Percentiles rank a stretch among this genome's conserved stretches.
These are phyloP conservation scores for Rhizopogon vulgaris DNA, from an alignment of 768 basidiomycete species.

Conservation along the genomic window DNA sequence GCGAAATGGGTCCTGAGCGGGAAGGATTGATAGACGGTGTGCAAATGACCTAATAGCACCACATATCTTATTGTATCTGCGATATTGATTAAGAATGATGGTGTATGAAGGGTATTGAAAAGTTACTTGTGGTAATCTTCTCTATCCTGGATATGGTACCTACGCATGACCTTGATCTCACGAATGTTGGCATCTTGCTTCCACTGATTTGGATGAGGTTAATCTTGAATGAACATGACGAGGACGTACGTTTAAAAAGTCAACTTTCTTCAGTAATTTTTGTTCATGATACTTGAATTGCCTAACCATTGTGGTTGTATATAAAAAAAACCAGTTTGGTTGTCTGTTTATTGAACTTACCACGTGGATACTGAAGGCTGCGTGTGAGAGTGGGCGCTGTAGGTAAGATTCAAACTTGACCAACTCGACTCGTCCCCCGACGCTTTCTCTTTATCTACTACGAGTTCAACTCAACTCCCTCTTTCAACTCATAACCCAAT, in stretches of 20 bases:
- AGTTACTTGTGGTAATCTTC: conserved; percentile 88
- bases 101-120: conserved; percentile 8
- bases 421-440: background rate
- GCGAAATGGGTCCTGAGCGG: conserved; percentile 85
- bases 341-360: conserved; percentile 1
- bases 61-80: conserved; percentile 90
- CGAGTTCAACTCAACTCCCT: background rate
- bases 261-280: conserved; percentile 92
- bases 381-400: conserved; percentile 9
- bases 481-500: background rate
- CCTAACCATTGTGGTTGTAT: conserved; percentile 56
- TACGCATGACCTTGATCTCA: conserved; percentile 89
- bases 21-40: conserved; percentile 81
- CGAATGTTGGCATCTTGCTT: conserved; percentile 89
- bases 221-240: background rate
- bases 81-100: conserved; percentile 1
- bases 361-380: conserved; percentile 27
- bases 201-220: conserved; percentile 53
- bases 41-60: conserved; percentile 82
- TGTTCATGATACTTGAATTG: conserved; percentile 96
- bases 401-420: conserved; percentile 8
- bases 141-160: conserved; percentile 92
- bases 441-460: background rate
- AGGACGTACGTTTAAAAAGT: conserved; percentile 79
- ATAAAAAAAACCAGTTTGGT: background rate